Percentiles rank a stretch among this genome's conserved stretches.
These are phyloP conservation scores for Picochlorum sp. DNA, from an alignment of 139 green algal species.

Conservation along the genomic window DNA sequence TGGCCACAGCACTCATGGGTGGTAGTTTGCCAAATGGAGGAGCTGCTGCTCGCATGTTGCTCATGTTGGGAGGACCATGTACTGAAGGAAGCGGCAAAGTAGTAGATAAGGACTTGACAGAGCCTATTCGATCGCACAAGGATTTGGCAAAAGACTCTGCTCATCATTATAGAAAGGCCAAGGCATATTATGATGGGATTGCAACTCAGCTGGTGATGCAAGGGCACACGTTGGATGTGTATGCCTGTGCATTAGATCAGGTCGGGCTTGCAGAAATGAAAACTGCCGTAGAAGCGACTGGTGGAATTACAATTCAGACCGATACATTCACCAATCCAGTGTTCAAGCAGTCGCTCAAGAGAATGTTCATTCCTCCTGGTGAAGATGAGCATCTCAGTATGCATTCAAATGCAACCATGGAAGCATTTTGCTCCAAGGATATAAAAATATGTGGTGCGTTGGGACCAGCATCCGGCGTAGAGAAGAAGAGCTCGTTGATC, in stretches of 20 bases:
- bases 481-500: slow-evolving; percentile 73
- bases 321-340: slow-evolving; percentile 83
- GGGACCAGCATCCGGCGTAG: slow-evolving; percentile 63
- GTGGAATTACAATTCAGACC: slow-evolving; percentile 74
- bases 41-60: slow-evolving; percentile 70
- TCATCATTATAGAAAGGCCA: slow-evolving; percentile 56
- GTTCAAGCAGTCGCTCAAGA: slow-evolving; percentile 80
- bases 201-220: slow-evolving; percentile 70
- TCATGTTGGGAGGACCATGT: slow-evolving; percentile 86
- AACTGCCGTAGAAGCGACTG: slow-evolving; percentile 69
- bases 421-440: slow-evolving; percentile 58
- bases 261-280: slow-evolving; percentile 96
- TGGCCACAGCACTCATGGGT: slow-evolving; percentile 72
- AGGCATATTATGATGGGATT: slow-evolving; percentile 85
- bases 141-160: slow-evolving; percentile 88
- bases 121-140: slow-evolving; percentile 78
- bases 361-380: slow-evolving; percentile 52
- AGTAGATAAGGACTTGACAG: slow-evolving; percentile 68
- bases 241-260: slow-evolving; percentile 93
- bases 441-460: slow-evolving; percentile 73
- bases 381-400: slow-evolving; percentile 59
- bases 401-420: slow-evolving; percentile 65
- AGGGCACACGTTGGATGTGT: slow-evolving; percentile 87
- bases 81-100: slow-evolving; percentile 85
- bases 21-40: slow-evolving; percentile 62